Evolutionary conservation across 2,329 filamentous ascomycete genomes (phyloP).

Genomic region (Pyricularia pennisetigena): DNA sequence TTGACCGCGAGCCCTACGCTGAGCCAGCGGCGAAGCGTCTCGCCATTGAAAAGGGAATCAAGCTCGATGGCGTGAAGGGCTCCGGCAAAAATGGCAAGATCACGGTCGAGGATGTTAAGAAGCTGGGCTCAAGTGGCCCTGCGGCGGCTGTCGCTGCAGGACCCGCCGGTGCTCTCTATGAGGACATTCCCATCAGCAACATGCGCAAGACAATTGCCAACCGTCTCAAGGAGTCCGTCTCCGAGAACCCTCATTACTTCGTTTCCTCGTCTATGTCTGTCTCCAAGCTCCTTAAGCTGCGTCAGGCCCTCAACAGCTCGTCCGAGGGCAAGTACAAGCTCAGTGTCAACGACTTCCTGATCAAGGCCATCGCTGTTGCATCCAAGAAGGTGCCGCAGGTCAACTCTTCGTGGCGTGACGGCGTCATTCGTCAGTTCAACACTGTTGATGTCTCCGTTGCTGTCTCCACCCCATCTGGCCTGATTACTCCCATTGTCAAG

Average conservation of each 20-base stretch:
- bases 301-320: conserved; percentile 81
- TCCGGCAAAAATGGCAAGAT: conserved; percentile 78
- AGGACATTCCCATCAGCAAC: conserved; percentile 74
- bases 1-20: conserved; percentile 73
- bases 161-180: conserved; percentile 57
- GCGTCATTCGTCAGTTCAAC: conserved; percentile 86
- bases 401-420: conserved; percentile 91
- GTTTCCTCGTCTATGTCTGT: conserved; percentile 88
- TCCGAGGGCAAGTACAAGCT: conserved; percentile 95
- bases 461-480: conserved; percentile 81
- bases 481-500: conserved; percentile 97
- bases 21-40: conserved; percentile 68
- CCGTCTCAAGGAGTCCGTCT: conserved; percentile 79
- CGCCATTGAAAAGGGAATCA: conserved; percentile 75
- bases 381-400: conserved; percentile 89
- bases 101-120: conserved; percentile 89
- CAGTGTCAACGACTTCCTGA: conserved; percentile 98
- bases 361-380: conserved; percentile 87
- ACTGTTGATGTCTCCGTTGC: conserved; percentile 92
- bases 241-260: conserved; percentile 97
- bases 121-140: conserved; percentile 54
- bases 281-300: conserved; percentile 90
- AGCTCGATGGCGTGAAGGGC: conserved; percentile 72
- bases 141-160: conserved; percentile 37
- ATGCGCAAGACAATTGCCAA: conserved; percentile 98